A percentile compares a stretch with the other conserved stretches of the same genome.
Conservation (phyloP, 139 green algal species). For the Penium margaritaceum region DNA sequence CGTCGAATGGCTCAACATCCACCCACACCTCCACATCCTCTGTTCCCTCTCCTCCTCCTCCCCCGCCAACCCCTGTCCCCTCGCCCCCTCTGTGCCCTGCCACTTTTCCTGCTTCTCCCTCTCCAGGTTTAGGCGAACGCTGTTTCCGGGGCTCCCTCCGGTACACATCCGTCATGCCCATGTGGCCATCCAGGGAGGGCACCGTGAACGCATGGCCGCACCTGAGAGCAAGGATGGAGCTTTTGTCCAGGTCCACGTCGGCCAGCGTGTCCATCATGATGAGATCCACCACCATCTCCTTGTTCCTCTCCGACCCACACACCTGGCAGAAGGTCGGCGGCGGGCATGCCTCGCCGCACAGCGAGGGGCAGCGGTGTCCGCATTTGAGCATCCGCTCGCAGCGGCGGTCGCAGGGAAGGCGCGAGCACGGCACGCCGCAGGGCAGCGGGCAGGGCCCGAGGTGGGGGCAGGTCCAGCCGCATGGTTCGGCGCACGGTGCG, state of each 20-base stretch:
- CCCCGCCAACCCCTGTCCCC: background rate
- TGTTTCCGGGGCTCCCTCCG: background rate
- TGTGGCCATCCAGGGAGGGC: conserved; percentile 31
- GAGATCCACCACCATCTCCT: conserved; percentile 49
- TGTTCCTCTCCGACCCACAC: conserved; percentile 27
- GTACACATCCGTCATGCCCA: conserved; percentile 26
- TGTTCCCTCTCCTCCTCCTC: background rate
- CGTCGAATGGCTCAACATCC: background rate
- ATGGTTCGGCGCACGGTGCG: conserved; percentile 53
- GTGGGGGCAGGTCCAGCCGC: conserved; percentile 57
- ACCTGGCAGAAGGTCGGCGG: conserved; percentile 31
- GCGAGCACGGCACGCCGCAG: conserved; percentile 60
- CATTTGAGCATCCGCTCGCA: conserved; percentile 52
- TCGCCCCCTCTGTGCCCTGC: too few species aligned
- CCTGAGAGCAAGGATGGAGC: conserved; percentile 55
- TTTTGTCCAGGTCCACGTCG: conserved; percentile 45
- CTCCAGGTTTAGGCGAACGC: background rate
- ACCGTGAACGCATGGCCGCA: conserved; percentile 54
- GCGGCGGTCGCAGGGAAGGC: conserved; percentile 62
- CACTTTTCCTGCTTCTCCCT: background rate
- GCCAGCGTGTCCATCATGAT: conserved; percentile 46
- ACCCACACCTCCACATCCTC: background rate
- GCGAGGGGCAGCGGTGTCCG: conserved; percentile 53
- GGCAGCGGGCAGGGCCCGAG: conserved; percentile 54
- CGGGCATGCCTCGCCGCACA: conserved; percentile 57